phyloP scores from a whole-genome alignment of 805 yeast species.

The Cyberlindnera xishuangbannaensis region DNA sequence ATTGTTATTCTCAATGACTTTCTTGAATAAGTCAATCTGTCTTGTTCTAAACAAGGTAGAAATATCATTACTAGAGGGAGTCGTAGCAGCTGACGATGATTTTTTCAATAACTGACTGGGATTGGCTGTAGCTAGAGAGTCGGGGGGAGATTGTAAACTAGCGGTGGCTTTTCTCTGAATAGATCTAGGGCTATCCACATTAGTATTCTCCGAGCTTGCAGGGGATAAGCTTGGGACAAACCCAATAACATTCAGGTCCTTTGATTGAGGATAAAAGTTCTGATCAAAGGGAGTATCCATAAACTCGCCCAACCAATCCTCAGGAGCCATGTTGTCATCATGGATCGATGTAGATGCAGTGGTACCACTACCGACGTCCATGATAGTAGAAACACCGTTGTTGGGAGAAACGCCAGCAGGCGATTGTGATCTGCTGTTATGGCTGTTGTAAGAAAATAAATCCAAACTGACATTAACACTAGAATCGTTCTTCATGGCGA shows the following conservation, averaged over 20 bases:
- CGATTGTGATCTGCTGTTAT: constrained; percentile 4
- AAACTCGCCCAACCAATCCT: constrained; percentile 68
- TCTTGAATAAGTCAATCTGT: constrained; percentile 60
- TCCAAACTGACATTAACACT: constrained; percentile 12
- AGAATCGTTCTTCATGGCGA: constrained; percentile 11
- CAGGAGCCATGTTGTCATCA: constrained; percentile 27
- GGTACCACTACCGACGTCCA: constrained; percentile 8
- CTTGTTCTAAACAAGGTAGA: constrained; percentile 58
- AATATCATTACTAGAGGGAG: constrained; percentile 33
- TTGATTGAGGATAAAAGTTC: constrained; percentile 40
- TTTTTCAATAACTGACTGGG: constrained; percentile 27
- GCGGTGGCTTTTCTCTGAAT: background rate
- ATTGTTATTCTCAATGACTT: constrained; percentile 26
- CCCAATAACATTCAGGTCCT: constrained; percentile 51
- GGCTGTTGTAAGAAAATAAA: constrained; percentile 13
- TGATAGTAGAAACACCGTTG: constrained; percentile 4
- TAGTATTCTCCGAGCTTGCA: constrained; percentile 13
- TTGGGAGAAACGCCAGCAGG: no score
- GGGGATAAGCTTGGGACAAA: constrained; percentile 30
- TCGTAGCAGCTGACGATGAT: constrained; percentile 3
- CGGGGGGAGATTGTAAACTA: background rate
- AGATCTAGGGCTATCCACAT: no score
- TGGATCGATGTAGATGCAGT: constrained; percentile 17
- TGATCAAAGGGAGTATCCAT: constrained; percentile 61
- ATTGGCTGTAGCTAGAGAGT: constrained; percentile 8